Evolutionary conservation across 805 yeast genomes (phyloP).

Genomic region (Starmerella gropengiesseri): DNA sequence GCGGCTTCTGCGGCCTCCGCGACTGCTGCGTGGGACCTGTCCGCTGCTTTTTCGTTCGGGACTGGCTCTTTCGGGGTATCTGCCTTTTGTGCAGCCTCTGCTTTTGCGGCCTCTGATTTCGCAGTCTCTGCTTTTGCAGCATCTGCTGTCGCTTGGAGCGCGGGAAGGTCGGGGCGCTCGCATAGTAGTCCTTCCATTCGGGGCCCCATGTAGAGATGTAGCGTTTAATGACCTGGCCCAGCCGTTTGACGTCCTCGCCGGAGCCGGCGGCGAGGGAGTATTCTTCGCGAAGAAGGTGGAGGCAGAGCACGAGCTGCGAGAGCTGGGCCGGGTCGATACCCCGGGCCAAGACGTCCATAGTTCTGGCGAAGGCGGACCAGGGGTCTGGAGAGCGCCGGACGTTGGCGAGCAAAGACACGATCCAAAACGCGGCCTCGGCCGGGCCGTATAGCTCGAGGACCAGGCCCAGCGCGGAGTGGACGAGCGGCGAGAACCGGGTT

Average conservation of each 20-base stretch:
- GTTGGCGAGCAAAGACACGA: background rate
- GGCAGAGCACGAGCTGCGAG: conserved; percentile 44
- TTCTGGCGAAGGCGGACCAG: conserved; percentile 7
- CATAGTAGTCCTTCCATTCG: conserved; percentile 60
- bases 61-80: too few species aligned
- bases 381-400: background rate
- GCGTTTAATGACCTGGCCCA: conserved; percentile 50
- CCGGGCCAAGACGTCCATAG: background rate
- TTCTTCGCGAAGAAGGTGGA: conserved; percentile 76
- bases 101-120: too few species aligned
- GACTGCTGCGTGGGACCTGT: too few species aligned
- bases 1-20: too few species aligned
- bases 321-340: background rate
- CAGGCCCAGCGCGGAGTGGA: conserved; percentile 7
- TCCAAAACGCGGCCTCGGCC: conserved; percentile 1
- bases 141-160: too few species aligned
- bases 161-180: background rate
- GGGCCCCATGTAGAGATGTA: conserved; percentile 57
- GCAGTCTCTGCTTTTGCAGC: too few species aligned
- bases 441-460: conserved; percentile 7
- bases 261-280: conserved; percentile 45
- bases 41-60: too few species aligned
- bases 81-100: too few species aligned
- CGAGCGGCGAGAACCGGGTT: background rate
- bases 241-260: conserved; percentile 28